These are phyloP conservation scores for Teunomyces aglyptinius DNA, from an alignment of 805 yeast species.

Conservation along the genomic window DNA sequence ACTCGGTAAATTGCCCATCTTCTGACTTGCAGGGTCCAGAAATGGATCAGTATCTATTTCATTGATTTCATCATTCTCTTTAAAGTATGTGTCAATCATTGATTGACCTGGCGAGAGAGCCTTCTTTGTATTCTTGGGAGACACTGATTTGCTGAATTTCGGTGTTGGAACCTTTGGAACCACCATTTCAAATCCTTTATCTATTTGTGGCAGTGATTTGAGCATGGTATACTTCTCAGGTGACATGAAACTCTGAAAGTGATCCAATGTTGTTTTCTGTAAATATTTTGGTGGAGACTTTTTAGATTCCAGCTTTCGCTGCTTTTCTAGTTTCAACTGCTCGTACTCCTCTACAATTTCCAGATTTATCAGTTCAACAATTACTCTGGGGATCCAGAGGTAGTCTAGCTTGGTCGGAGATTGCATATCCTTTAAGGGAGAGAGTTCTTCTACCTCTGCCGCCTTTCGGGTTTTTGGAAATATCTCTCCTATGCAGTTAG, in stretches of 20 bases:
- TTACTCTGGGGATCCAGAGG: conserved; percentile 20
- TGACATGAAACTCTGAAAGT: conserved; percentile 10
- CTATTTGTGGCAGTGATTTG: not conserved
- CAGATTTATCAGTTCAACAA: conserved; percentile 15
- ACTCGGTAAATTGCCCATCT: not conserved
- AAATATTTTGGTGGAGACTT: not conserved
- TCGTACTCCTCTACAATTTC: conserved; percentile 14
- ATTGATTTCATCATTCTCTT: not conserved
- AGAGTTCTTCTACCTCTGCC: conserved; percentile 1
- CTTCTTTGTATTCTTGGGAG: not conserved
- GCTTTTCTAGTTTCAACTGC: conserved; percentile 5
- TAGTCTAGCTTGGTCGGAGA: conserved; percentile 7
- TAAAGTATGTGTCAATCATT: not conserved
- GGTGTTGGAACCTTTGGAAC: not conserved
- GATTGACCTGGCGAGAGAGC: conserved; percentile 1
- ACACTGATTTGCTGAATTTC: not conserved
- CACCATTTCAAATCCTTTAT: not conserved
- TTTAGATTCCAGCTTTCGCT: conserved; percentile 15
- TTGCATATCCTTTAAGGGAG: not conserved
- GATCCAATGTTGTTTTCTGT: conserved; percentile 30
- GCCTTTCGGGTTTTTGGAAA: conserved; percentile 14
- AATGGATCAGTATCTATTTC: conserved; percentile 5
- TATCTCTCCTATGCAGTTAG: conserved; percentile 5
- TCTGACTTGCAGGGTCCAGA: not conserved
- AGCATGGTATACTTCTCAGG: not conserved